phyloP scores from a whole-genome alignment of 1,284 basidiomycete genomes.

The Stereum hirsutum region DNA sequence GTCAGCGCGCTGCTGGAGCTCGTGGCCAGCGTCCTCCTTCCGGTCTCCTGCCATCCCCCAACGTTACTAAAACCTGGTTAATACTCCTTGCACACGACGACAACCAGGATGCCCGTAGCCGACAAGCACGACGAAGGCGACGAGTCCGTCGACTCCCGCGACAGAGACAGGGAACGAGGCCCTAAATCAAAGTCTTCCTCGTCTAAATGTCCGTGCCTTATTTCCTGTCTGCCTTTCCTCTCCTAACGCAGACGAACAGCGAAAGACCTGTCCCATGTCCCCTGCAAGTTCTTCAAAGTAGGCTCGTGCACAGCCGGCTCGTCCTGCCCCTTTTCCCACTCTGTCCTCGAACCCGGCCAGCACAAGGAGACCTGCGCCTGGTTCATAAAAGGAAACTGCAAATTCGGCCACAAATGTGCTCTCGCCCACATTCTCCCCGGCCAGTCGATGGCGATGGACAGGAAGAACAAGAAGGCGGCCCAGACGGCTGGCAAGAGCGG shows the following conservation, averaged over 20 bases:
- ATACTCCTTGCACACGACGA: too few species aligned
- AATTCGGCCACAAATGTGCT: slow-evolving; percentile 96
- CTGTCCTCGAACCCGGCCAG: slow-evolving; percentile 56
- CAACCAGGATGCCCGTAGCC: slow-evolving; percentile 24
- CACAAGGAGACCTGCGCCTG: slow-evolving; percentile 92
- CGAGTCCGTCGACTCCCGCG: slow-evolving; percentile 17
- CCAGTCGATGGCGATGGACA: slow-evolving; percentile 91
- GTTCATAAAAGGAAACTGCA: slow-evolving; percentile 94
- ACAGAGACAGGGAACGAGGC: slow-evolving; percentile 23
- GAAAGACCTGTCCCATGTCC: slow-evolving; percentile 92
- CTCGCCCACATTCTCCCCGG: slow-evolving; percentile 91
- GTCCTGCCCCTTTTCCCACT: slow-evolving; percentile 94
- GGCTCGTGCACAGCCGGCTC: slow-evolving; percentile 90
- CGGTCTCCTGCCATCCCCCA: too few species aligned
- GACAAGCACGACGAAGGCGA: slow-evolving; percentile 23
- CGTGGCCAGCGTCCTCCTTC: too few species aligned
- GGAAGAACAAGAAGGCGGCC: slow-evolving; percentile 96
- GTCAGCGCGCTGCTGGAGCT: too few species aligned
- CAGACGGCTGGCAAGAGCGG: slow-evolving; percentile 56
- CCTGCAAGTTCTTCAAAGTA: slow-evolving; percentile 96
- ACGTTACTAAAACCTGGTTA: too few species aligned
- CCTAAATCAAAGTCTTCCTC: slow-evolving; percentile 24
- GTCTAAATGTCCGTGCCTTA: slow-evolving; percentile 26
- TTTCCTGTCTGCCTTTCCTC: slow-evolving; percentile 3
- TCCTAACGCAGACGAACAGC: slow-evolving; percentile 29